Evolutionary conservation across 345 rosid genomes (phyloP), one percentile per base, ranked within the genome.

Genomic region (Citrus unshiu): DNA sequence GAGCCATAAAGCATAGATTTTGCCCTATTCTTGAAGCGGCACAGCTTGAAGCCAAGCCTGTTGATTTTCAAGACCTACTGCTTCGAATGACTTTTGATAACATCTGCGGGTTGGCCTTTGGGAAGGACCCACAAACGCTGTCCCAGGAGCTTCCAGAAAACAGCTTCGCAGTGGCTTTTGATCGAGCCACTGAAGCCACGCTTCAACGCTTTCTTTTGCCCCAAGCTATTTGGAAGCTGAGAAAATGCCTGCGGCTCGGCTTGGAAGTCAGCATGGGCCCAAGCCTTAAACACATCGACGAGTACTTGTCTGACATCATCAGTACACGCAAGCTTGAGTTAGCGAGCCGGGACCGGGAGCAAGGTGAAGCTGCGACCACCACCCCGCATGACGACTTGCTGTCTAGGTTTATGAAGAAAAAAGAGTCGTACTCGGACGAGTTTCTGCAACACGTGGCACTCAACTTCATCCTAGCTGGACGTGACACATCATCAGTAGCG

Each of bases 391-490:
- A 93, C 39, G 97, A 93, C 80, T 81, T 93, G 82, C 72, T 93
- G 37, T 91, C 97, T 0, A 83, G 97, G 59, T 93, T 93, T 78
- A 86, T 93, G 88, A 93, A 80, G 89, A 93, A 89, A 64, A 93
- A 87, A 12, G 94, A 89, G 64, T 83, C 92, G 32, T 90, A 90
- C 85, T 81, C 93, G 0, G 95, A 90, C 80, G 78, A 77, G 19
- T 93, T 89, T 76, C 90, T 93, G 10, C 87, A 85, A 78, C 87
- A 88, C 80, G 95, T 91, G 84, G 92, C 91, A 5, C 81, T 93
- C 16, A 93, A 93, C 66, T 93, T 93, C 74, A 93, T 93, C 87
- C 84, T 93, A 79, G 97, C 95, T 80, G 97, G 97, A 84, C 89
- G 97, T 7, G 95, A 93, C 89, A 91, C 93, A 60, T 90, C 95